Base-by-base conservation (phyloP, 768 basidiomycete genomes). In the Gloeostereum incarnatum region DNA sequence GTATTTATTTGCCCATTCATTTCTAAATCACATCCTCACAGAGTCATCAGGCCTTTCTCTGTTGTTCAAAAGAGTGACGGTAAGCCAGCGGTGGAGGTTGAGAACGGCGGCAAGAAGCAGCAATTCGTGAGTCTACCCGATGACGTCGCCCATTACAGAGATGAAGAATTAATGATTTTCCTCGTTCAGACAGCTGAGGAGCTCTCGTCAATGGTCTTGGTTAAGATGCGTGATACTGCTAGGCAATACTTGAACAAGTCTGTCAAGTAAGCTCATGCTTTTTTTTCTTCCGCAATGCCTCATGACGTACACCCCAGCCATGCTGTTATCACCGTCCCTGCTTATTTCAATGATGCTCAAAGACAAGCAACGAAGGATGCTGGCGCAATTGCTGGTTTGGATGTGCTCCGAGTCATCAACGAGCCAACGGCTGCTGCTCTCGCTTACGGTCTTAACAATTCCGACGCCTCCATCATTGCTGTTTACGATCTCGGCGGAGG, bases 321-420 rank as follows among this genome's bases (percentile, higher is more conserved):
- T 38, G 85, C 85, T 20, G 93, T 98, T 51, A 68, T 98, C 53
- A 97, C 93, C 10, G 94, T 97, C 21, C 96, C 94, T 1, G 93
- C 94, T 0, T 97, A 97, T 67, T 99, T 98, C 78, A 99, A 99
- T 59, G 96, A 99, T 56, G 93, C 96, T 14, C 96, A 99, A 62
- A 82, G 96, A 43, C 94, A 98, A 68, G 96, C 96, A 3, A 99
- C 96, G 30, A 96, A 97, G 66, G 82, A 97, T 44, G 92, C 96
- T 38, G 96, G 96, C 54, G 82, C 90, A 57, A 97, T 98, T 49
- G 93, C 96, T 16, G 96, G 96, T 55, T 77, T 98, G 11, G 90
- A 98, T 14, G 96, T 98, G 31, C 81, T 97, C 33, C 91, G 94
- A 51, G 93, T 98, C 43, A 97, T 99, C 66, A 97, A 98, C 60